Base-by-base conservation (phyloP, 108 stramenopile genomes). In the Cyclotella distinguenda region DNA sequence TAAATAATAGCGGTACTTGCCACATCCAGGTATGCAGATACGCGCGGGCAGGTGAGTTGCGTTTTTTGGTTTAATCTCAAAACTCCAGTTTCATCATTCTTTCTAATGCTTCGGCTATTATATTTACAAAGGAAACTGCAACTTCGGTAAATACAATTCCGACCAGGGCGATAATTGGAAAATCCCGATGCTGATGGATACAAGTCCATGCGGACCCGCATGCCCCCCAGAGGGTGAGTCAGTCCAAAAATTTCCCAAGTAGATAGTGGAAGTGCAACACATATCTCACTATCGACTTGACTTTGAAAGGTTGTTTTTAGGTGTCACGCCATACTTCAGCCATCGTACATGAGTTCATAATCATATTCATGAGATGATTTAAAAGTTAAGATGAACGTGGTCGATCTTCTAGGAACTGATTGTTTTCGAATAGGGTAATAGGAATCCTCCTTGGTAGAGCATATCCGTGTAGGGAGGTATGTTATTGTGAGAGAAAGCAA, bases 1-100 rank as follows among this genome's bases (percentile, higher is more conserved):
- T 68, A 68, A 35, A 21, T 18, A 56, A 64, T 34, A 56, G 67
- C 6, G 56, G 39, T 11, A 50, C 59, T 6, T 77, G 75, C 33
- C 54, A 45, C 3, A 39, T 77, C 2, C 75, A 77, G 34, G 75
- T 77, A 3, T 77, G 75, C 23, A 50, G 75, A 38, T 77, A 67
- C 38, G 62, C 67, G 0, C 23, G 75, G 10, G 62, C 75, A 9
- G 47, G 47, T 48, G 23, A 4, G 47, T 42, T 2, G 16, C 5
- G 16, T 42, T 42, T 42, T 2, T 5, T 42, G 40, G 13, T 5
- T 42, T 42, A 16, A 16, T 42, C 5, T 42, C n/a, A n/a, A n/a
- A n/a, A n/a, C n/a, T n/a, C n/a, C n/a, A 16, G 40, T 42, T 16
- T 42, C 5, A 42, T 42, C 1, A 16, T 5, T 16, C 1, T 42